A percentile compares a stretch with the other conserved stretches of the same genome.
These are phyloP conservation scores for Pelargonium australe DNA, from an alignment of 441 rosid species.

Conservation along the genomic window DNA sequence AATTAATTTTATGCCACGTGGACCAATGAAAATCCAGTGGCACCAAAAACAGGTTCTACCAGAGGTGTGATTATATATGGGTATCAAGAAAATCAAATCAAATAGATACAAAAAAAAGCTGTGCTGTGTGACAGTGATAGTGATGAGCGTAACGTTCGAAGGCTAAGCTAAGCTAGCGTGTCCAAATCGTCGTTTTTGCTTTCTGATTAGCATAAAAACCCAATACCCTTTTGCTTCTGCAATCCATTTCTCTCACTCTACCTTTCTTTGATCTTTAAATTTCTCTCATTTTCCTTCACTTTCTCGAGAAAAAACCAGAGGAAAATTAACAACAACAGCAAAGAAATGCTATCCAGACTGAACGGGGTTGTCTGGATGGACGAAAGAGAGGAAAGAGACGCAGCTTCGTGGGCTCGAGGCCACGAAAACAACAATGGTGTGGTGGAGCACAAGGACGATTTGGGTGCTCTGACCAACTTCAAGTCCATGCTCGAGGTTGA, in stretches of 20 bases:
- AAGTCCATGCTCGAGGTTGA: slow-evolving; percentile 45
- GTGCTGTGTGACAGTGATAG: slow-evolving; percentile 5
- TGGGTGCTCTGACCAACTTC: slow-evolving; percentile 34
- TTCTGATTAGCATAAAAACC: slow-evolving; percentile 24
- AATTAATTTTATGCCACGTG: too few relatives aligned
- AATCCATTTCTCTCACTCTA: slow-evolving; percentile 18
- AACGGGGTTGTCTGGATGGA: slow-evolving; percentile 36
- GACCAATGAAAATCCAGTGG: too few relatives aligned
- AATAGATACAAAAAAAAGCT: neutral
- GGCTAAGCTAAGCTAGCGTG: slow-evolving; percentile 1
- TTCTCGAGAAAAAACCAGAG: slow-evolving; percentile 10
- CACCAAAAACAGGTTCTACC: too few relatives aligned
- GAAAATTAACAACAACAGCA: neutral
- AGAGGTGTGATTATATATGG: neutral
- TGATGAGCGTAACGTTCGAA: neutral
- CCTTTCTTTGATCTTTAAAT: neutral
- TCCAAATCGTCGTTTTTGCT: slow-evolving; percentile 5
- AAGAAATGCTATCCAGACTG: slow-evolving; percentile 37
- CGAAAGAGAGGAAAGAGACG: slow-evolving; percentile 32
- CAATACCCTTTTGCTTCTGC: slow-evolving; percentile 37
- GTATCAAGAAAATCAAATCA: neutral
- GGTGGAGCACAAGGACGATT: slow-evolving; percentile 30
- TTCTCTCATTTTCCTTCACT: slow-evolving; percentile 18
- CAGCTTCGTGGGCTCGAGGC: slow-evolving; percentile 26
- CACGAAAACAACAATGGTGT: slow-evolving; percentile 22